Evolutionary conservation across 2,329 filamentous ascomycete species (phyloP), one percentile per base, ranked within the genome.

Genomic region (Xenosphaeropsis pyriputrescens): DNA sequence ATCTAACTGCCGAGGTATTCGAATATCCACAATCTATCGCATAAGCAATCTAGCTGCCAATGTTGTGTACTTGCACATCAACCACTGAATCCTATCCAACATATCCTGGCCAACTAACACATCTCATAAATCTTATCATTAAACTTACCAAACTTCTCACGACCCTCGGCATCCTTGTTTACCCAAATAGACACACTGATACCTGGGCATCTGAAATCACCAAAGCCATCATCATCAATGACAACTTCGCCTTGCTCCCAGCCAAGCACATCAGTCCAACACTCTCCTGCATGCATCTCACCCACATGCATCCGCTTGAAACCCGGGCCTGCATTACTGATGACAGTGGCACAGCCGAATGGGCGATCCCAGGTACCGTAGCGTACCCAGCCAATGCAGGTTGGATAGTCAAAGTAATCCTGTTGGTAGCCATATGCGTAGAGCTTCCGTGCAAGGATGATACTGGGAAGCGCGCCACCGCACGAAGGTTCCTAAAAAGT

Each of bases 341-440:
- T 62, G 6, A 79, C 56, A 15, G 68, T 71, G 11, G 72, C 71
- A 29, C 73, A 60, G 0, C 70, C 71, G 14, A 52, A 63, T 22
- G 58, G 63, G 42, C 63, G 61, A 48, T 50, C 63, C 51, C 56
- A 55, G 37, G 60, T 71, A 1, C 72, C 74, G 17, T 61, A 59
- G 16, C 67, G 57, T 1, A 67, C 61, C 46, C 68, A 70, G 37
- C 75, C 77, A 38, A 83, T 65, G 51, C 73, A 79, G 38, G 70
- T 68, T 11, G 65, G 56, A 8, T 64, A 57, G 47, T 78, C 68
- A 44, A 75, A 75, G 50, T 80, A 82, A 46, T 82, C 68, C 32
- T 64, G 57, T 50, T 82, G 77, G 17, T 63, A 57, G 6, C 79
- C 79, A 45, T 82, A 80, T 0, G 77, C 75, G 50, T 76, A 83